phyloP scores from a whole-genome alignment of 2,329 filamentous ascomycete genomes.

The Fusarium aywerte region DNA sequence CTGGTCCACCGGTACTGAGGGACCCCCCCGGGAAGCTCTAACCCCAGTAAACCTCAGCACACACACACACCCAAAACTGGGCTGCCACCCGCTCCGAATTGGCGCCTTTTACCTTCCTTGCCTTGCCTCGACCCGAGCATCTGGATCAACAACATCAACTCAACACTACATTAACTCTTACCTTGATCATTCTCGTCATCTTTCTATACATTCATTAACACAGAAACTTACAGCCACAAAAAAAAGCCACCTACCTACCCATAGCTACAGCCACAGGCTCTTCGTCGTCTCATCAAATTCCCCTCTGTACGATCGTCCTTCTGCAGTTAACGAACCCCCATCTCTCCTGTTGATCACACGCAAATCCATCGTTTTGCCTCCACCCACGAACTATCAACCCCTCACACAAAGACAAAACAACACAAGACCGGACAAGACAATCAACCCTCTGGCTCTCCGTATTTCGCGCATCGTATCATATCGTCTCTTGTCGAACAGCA shows the following conservation, averaged over 20 bases:
- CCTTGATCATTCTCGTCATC: neutral
- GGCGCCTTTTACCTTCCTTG: slow-evolving; percentile 22
- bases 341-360: slow-evolving; percentile 40
- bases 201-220: neutral
- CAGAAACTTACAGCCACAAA: neutral
- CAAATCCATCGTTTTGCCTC: slow-evolving; percentile 31
- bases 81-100: slow-evolving; percentile 45
- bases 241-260: neutral
- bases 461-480: slow-evolving; percentile 28
- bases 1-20: slow-evolving; percentile 19
- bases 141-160: slow-evolving; percentile 43
- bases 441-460: slow-evolving; percentile 9
- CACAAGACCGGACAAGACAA: slow-evolving; percentile 2
- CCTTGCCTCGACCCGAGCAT: slow-evolving; percentile 43
- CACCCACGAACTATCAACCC: slow-evolving; percentile 38
- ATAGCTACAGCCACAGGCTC: slow-evolving; percentile 10
- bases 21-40: slow-evolving; percentile 4
- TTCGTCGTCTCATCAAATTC: slow-evolving; percentile 6
- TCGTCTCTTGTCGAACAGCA: neutral
- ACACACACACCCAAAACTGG: slow-evolving; percentile 38
- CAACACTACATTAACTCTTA: neutral
- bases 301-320: slow-evolving; percentile 16
- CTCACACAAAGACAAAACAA: slow-evolving; percentile 29
- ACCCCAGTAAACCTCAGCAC: slow-evolving; percentile 25
- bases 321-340: slow-evolving; percentile 29